Percentiles rank a stretch among this genome's conserved stretches.
phyloP scores from a whole-genome alignment of 192 early-diverging fungal genomes.

The Umbelopsis ramanniana region DNA sequence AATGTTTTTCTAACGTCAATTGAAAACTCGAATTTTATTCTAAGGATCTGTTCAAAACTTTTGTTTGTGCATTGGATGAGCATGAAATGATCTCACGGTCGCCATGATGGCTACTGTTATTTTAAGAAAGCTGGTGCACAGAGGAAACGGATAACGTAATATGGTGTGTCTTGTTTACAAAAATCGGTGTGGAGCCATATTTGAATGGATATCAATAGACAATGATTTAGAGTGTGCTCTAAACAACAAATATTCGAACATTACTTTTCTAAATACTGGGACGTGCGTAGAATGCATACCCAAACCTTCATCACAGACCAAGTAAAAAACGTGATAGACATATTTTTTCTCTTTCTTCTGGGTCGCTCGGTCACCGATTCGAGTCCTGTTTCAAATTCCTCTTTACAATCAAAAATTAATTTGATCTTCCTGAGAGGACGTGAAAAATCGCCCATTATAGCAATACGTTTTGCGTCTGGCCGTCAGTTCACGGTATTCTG shows the following conservation, averaged over 20 bases:
- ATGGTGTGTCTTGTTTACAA: too few species aligned
- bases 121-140: not conserved
- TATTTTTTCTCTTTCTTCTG: not conserved
- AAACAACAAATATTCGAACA: too few species aligned
- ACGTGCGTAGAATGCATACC: too few species aligned
- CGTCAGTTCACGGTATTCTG: too few species aligned
- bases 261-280: too few species aligned
- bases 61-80: not conserved
- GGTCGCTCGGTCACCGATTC: not conserved
- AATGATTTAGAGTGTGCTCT: too few species aligned
- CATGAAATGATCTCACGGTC: constrained; percentile 3
- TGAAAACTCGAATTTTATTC: constrained; percentile 12
- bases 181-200: too few species aligned
- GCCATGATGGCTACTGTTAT: not conserved
- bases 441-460: constrained; percentile 18
- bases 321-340: not conserved
- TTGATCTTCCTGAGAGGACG: not conserved
- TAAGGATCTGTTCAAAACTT: constrained; percentile 19
- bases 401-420: constrained; percentile 16
- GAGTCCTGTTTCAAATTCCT: constrained; percentile 25
- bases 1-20: constrained; percentile 1
- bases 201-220: too few species aligned
- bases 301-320: not conserved
- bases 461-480: not conserved
- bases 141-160: not conserved